Evolutionary conservation across 75 land plant species (phyloP).

Genomic region (Pinus taeda): DNA sequence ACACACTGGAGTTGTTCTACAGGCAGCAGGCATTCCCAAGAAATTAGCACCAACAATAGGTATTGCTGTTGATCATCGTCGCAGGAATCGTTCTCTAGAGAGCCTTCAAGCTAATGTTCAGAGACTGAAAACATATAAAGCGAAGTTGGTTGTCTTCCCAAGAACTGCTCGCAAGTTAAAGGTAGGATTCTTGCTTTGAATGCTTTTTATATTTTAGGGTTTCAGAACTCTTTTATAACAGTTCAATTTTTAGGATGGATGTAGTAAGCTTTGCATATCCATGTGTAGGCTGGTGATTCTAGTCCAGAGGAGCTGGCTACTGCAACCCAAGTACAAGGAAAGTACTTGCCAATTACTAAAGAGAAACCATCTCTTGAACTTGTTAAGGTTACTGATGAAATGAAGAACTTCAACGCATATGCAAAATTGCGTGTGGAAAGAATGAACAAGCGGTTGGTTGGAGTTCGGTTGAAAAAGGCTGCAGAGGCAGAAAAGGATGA

Average conservation of each 20-base stretch:
- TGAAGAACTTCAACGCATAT: conserved; percentile 62
- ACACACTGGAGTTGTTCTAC: background rate
- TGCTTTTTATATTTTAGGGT: background rate
- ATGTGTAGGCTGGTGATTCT: conserved; percentile 61
- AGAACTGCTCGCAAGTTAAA: conserved; percentile 54
- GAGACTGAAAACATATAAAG: conserved; percentile 74
- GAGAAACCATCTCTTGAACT: conserved; percentile 60
- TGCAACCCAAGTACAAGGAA: conserved; percentile 65
- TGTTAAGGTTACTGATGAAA: conserved; percentile 62
- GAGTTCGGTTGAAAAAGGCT: conserved; percentile 56
- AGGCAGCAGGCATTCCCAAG: conserved; percentile 77
- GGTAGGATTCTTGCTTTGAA: conserved; percentile 23
- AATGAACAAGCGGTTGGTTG: conserved; percentile 51
- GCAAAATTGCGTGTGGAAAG: conserved; percentile 61
- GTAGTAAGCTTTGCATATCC: background rate
- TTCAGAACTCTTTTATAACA: background rate
- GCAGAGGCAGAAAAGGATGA: conserved; percentile 77
- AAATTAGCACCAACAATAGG: conserved; percentile 76
- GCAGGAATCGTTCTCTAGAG: conserved; percentile 69
- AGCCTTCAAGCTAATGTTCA: conserved; percentile 73
- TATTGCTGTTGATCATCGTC: conserved; percentile 70
- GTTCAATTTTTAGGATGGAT: background rate
- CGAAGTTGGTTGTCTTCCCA: conserved; percentile 80
- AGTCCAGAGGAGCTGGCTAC: conserved; percentile 56
- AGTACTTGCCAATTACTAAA: conserved; percentile 53